Evolutionary conservation across 1,139 yeast species (phyloP).

Genomic region (Nakaseomyces sp.): DNA sequence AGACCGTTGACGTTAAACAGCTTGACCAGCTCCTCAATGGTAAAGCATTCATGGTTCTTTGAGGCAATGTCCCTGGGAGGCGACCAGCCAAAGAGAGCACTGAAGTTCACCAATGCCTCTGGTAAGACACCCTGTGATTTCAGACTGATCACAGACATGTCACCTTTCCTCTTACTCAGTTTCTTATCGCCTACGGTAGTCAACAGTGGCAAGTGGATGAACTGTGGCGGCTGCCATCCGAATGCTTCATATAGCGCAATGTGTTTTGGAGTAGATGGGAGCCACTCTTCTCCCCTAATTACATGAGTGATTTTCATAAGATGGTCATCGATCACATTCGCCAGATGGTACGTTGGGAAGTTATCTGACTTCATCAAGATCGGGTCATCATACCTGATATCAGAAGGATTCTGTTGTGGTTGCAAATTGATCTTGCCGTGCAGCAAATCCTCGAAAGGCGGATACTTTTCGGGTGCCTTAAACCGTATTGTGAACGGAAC

Average conservation of each 20-base stretch:
- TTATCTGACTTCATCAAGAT: slow-evolving; percentile 85
- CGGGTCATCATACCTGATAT: slow-evolving; percentile 80
- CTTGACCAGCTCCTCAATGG: slow-evolving; percentile 44
- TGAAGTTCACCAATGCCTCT: slow-evolving; percentile 79
- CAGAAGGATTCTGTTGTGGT: slow-evolving; percentile 64
- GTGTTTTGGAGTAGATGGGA: slow-evolving; percentile 92
- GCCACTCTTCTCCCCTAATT: slow-evolving; percentile 95
- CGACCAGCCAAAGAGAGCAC: slow-evolving; percentile 92
- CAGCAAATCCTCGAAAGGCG: slow-evolving; percentile 57
- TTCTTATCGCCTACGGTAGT: slow-evolving; percentile 72
- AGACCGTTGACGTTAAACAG: slow-evolving; percentile 50
- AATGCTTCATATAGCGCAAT: slow-evolving; percentile 77
- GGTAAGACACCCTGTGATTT: slow-evolving; percentile 62
- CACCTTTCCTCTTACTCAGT: slow-evolving; percentile 78
- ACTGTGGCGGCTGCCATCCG: slow-evolving; percentile 77
- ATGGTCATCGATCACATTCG: slow-evolving; percentile 92
- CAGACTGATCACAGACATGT: slow-evolving; percentile 57
- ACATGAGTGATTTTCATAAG: slow-evolving; percentile 89
- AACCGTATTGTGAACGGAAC: slow-evolving; percentile 46
- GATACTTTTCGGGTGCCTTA: slow-evolving; percentile 63
- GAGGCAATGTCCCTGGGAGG: slow-evolving; percentile 53
- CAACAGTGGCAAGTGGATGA: slow-evolving; percentile 80
- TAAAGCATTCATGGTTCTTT: slow-evolving; percentile 53
- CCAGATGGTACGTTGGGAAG: slow-evolving; percentile 92
- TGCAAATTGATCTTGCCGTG: slow-evolving; percentile 73